These are phyloP conservation scores for Escallonia rubra DNA, from an alignment of 129 eudicot species.

Conservation along the genomic window DNA sequence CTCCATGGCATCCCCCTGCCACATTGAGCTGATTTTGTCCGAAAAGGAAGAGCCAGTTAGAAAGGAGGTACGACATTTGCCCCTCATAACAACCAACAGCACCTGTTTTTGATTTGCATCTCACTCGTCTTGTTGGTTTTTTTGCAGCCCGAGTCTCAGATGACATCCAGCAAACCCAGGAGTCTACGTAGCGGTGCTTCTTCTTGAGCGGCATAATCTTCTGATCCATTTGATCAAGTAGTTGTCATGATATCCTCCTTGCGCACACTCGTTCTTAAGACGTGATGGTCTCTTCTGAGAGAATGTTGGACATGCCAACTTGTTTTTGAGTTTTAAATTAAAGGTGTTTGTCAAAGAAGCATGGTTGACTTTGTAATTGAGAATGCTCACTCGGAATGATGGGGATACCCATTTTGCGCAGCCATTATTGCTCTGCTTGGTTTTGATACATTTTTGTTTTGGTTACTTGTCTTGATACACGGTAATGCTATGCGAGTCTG, in stretches of 20 bases:
- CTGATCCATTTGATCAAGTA: no score
- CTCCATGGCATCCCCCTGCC: constrained; percentile 63
- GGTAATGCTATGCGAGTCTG: no score
- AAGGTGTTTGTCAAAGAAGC: no score
- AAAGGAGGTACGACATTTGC: not conserved
- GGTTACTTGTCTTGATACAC: no score
- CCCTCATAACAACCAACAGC: not conserved
- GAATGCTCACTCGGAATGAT: no score
- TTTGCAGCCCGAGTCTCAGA: constrained; percentile 44
- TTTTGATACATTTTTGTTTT: no score
- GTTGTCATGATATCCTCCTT: not conserved
- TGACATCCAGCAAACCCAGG: constrained; percentile 49
- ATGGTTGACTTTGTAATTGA: no score
- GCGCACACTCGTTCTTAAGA: no score
- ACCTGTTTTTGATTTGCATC: not conserved
- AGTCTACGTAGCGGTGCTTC: constrained; percentile 23
- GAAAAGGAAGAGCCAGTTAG: constrained; percentile 40
- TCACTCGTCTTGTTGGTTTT: not conserved
- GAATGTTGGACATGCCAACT: no score
- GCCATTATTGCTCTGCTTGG: no score
- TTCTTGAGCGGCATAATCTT: constrained; percentile 1
- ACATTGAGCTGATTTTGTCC: constrained; percentile 55
- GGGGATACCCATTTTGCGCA: no score
- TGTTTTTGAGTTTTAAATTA: no score
- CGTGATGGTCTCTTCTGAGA: not conserved